These are phyloP conservation scores for Dalbergia cultrata DNA, from an alignment of 306 rosid species.

Conservation along the genomic window DNA sequence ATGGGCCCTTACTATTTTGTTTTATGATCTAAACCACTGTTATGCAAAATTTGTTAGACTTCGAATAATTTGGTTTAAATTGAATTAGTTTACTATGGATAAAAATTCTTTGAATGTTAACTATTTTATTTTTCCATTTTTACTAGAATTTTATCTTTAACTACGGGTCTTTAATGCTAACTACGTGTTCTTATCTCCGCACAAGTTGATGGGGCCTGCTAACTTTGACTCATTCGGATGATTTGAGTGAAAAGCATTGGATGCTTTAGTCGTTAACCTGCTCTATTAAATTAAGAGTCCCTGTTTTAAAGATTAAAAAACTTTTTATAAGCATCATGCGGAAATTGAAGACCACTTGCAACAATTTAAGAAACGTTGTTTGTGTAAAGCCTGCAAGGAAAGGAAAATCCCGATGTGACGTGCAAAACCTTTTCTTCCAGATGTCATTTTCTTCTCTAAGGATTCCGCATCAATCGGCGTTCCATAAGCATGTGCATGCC, in stretches of 20 bases:
- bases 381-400: not conserved
- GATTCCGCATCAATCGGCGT: not conserved
- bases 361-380: not conserved
- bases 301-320: no score
- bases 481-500: not conserved
- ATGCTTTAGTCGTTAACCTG: conserved; percentile 35
- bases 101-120: no score
- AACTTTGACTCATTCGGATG: conserved; percentile 31
- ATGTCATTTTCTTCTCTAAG: not conserved
- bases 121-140: no score
- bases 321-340: no score
- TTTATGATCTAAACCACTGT: no score
- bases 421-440: not conserved
- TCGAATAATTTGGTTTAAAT: no score
- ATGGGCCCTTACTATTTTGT: no score
- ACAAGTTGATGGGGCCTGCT: not conserved
- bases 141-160: no score
- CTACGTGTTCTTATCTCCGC: not conserved
- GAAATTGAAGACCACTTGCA: no score
- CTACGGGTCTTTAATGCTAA: not conserved
- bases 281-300: not conserved
- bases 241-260: not conserved
- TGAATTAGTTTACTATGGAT: no score
- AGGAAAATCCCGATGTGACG: not conserved
- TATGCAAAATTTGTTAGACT: no score